phyloP scores from a whole-genome alignment of 495 filamentous ascomycete genomes.

The Hypoxylon lienhwacheense region DNA sequence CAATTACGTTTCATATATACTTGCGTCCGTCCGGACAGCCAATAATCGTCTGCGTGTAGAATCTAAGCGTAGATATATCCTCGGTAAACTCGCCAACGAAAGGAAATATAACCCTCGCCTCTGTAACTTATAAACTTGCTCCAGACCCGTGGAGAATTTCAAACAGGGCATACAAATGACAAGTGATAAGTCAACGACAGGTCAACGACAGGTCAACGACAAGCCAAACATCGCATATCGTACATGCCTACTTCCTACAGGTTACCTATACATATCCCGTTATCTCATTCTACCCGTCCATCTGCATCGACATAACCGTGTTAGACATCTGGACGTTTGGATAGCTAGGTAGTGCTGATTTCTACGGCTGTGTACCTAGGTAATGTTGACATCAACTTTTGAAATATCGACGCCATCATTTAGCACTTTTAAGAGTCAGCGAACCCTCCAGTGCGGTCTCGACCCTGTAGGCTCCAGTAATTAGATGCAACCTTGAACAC shows the following conservation, averaged over 20 bases:
- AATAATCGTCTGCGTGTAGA: too few species aligned
- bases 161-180: constrained; percentile 9
- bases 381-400: constrained; percentile 30
- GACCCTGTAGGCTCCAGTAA: constrained; percentile 26
- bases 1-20: constrained; percentile 4
- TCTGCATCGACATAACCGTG: too few species aligned
- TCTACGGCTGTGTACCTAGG: constrained; percentile 1
- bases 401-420: constrained; percentile 29
- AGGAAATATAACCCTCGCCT: neutral
- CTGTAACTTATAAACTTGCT: too few species aligned
- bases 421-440: constrained; percentile 4
- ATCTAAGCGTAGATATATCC: constrained; percentile 11
- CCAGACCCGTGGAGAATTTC: constrained; percentile 1
- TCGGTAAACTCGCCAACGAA: constrained; percentile 26
- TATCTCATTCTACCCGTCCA: constrained; percentile 8
- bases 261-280: too few species aligned
- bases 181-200: constrained; percentile 34
- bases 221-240: too few species aligned
- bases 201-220: too few species aligned
- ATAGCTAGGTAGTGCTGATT: constrained; percentile 12
- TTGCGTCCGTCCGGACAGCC: constrained; percentile 4
- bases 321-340: too few species aligned
- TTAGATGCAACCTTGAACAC: constrained; percentile 29
- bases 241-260: constrained; percentile 11
- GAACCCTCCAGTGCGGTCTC: constrained; percentile 19